A percentile compares a stretch with the other conserved stretches of the same genome.
These are phyloP conservation scores for Moniliella sp. DNA, from an alignment of 1,284 basidiomycete species.

Conservation along the genomic window DNA sequence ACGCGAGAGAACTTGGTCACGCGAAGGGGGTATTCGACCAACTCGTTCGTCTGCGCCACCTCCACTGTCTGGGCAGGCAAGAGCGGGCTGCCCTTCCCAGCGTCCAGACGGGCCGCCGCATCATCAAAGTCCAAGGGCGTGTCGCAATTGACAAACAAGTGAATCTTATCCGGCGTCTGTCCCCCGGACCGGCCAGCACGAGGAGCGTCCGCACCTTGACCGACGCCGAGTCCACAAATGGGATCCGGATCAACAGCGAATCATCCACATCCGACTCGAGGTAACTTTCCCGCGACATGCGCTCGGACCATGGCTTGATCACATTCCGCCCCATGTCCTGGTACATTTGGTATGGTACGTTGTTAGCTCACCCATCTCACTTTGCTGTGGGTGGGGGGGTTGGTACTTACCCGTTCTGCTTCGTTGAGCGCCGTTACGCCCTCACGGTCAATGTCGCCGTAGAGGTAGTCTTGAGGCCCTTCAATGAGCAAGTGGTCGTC, in stretches of 20 bases:
- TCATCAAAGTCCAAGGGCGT: constrained; percentile 15
- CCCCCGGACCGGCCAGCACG: constrained; percentile 7
- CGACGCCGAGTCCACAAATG: constrained; percentile 11
- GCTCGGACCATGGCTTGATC: constrained; percentile 17
- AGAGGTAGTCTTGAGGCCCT: constrained; percentile 22
- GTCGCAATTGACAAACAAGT: constrained; percentile 18
- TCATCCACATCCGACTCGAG: constrained; percentile 17
- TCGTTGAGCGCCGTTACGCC: constrained; percentile 19
- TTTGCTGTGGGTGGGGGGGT: background rate
- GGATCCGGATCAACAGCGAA: constrained; percentile 19
- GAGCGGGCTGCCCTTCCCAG: constrained; percentile 2
- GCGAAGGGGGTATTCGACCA: constrained; percentile 19
- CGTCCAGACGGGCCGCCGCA: constrained; percentile 3
- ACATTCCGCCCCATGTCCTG: constrained; percentile 6
- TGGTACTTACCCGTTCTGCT: constrained; percentile 3
- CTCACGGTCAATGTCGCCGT: constrained; percentile 12
- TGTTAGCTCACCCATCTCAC: background rate
- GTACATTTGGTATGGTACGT: background rate
- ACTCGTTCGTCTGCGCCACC: constrained; percentile 14
- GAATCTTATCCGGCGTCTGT: constrained; percentile 13
- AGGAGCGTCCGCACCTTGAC: constrained; percentile 18
- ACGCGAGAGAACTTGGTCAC: constrained; percentile 24
- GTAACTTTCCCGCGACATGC: constrained; percentile 5
- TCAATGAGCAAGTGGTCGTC: constrained; percentile 21
- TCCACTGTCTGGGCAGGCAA: constrained; percentile 11